A percentile compares a stretch with the other conserved stretches of the same genome.
These are phyloP conservation scores for Eimeria maxima DNA, from an alignment of 169 alveolate genomes.

Conservation along the genomic window DNA sequence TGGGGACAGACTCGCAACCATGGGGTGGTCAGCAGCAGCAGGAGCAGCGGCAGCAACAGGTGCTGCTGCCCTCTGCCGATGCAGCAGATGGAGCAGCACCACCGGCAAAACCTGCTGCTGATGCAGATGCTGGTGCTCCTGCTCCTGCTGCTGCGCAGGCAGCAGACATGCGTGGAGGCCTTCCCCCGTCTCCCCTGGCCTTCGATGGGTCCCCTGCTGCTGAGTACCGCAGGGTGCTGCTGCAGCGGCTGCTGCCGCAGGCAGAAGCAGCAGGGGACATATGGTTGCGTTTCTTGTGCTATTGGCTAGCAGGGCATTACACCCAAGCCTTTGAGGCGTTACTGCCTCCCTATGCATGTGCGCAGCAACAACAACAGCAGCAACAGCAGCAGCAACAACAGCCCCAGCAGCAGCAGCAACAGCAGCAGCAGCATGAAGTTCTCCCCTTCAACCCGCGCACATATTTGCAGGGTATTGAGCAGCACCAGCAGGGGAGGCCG, in stretches of 20 bases:
- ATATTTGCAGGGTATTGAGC: slow-evolving; percentile 15
- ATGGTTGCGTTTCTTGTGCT: slow-evolving; percentile 69
- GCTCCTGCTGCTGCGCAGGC: slow-evolving; percentile 43
- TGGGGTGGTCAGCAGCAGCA: slow-evolving; percentile 24
- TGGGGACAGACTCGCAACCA: background rate
- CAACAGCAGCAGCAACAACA: background rate
- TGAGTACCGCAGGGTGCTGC: slow-evolving; percentile 74
- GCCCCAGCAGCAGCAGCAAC: background rate
- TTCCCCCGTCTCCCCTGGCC: slow-evolving; percentile 30
- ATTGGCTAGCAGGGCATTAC: slow-evolving; percentile 79
- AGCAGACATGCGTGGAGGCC: background rate
- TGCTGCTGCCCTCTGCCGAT: background rate
- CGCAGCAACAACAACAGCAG: background rate
- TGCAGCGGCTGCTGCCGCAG: slow-evolving; percentile 63
- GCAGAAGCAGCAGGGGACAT: slow-evolving; percentile 77
- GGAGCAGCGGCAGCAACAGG: background rate
- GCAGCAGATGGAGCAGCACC: background rate
- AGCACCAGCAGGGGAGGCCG: slow-evolving; percentile 41
- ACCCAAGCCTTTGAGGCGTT: slow-evolving; percentile 57
- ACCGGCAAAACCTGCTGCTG: slow-evolving; percentile 1
- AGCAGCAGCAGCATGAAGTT: slow-evolving; percentile 45
- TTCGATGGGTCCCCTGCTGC: slow-evolving; percentile 22
- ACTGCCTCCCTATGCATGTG: slow-evolving; percentile 66
- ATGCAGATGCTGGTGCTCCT: slow-evolving; percentile 45
- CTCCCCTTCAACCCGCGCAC: slow-evolving; percentile 42